Conservation (phyloP, 148 eudicot species). For the Rhododendron mucronatum region DNA sequence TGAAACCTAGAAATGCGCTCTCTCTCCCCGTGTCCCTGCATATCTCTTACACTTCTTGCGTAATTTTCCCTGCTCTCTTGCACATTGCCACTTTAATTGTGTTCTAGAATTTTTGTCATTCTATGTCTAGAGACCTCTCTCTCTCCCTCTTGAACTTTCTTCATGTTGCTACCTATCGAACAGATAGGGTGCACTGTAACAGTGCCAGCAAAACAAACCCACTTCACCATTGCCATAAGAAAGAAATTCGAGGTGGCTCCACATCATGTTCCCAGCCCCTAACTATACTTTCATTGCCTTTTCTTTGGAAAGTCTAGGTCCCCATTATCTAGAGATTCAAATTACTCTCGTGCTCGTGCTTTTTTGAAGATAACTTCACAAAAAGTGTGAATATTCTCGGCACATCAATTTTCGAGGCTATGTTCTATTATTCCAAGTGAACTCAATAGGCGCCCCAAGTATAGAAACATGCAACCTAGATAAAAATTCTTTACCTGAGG, state of each 20-base stretch:
- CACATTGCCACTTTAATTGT: neutral
- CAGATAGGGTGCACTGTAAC: neutral
- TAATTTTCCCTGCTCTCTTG: neutral
- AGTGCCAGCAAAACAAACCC: neutral
- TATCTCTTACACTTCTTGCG: neutral
- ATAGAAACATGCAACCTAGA: neutral
- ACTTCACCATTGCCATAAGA: neutral
- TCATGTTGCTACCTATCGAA: neutral
- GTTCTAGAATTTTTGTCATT: neutral
- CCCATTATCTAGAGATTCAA: neutral
- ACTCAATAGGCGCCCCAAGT: neutral
- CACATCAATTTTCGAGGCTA: neutral
- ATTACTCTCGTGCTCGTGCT: neutral
- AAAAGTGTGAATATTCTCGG: neutral
- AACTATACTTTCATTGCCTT: neutral
- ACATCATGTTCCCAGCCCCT: neutral
- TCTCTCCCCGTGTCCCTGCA: neutral
- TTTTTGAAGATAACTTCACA: neutral
- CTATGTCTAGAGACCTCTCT: neutral
- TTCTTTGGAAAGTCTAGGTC: neutral
- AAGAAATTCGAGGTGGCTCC: neutral
- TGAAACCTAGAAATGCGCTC: neutral
- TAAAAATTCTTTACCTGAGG: neutral
- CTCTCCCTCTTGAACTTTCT: neutral
- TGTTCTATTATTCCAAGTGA: neutral